Conservation (phyloP, 805 yeast genomes). For the Pichia rugopelliculosa region DNA sequence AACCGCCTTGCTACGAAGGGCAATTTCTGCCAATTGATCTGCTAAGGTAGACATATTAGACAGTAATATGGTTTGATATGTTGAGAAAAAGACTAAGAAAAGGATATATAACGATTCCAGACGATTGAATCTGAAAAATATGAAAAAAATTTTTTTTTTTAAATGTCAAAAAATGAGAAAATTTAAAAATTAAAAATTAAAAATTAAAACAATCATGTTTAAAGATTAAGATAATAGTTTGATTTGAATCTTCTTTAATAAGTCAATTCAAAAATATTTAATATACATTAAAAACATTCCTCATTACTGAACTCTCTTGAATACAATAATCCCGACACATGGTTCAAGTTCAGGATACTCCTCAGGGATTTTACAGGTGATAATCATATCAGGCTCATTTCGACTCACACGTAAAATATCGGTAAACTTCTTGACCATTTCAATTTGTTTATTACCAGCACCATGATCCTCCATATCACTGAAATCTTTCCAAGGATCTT, state of each 20-base stretch:
- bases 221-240: no score
- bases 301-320: conserved; percentile 10
- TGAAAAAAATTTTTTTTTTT: no score
- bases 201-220: no score
- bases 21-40: conserved; percentile 70
- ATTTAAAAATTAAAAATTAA: no score
- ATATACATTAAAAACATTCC: no score
- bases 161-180: no score
- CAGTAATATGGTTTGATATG: neutral
- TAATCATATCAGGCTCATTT: conserved; percentile 21
- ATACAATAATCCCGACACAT: conserved; percentile 17
- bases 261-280: no score
- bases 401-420: conserved; percentile 14
- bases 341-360: conserved; percentile 15
- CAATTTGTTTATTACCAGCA: conserved; percentile 11
- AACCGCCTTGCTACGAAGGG: conserved; percentile 56
- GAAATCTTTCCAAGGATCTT: conserved; percentile 19
- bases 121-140: neutral
- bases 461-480: conserved; percentile 8
- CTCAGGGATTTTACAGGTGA: conserved; percentile 12
- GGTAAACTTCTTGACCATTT: conserved; percentile 13
- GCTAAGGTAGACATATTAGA: conserved; percentile 46
- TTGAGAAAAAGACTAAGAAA: neutral
- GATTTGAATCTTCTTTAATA: no score
- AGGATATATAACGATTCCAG: no score